These are phyloP conservation scores for Aureobasidium pullulans DNA, from an alignment of 2,329 filamentous ascomycete genomes.

Conservation along the genomic window DNA sequence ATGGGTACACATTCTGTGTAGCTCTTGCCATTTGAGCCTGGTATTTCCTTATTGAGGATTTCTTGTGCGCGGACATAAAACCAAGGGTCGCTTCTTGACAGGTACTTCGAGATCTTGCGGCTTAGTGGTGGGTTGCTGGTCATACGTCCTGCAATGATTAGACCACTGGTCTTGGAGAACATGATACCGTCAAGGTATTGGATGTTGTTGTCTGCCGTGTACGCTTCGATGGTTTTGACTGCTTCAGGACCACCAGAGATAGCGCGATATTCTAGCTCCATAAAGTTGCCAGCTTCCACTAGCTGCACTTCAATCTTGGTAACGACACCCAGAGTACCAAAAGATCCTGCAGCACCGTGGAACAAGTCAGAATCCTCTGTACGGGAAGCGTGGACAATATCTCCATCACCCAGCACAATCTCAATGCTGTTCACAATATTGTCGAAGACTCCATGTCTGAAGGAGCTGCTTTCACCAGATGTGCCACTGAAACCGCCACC, in stretches of 20 bases:
- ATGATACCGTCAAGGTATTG: slow-evolving; percentile 66
- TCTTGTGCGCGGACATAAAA: slow-evolving; percentile 62
- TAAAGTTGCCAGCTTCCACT: slow-evolving; percentile 46
- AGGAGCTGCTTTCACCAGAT: slow-evolving; percentile 60
- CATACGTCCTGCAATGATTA: slow-evolving; percentile 56
- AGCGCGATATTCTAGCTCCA: slow-evolving; percentile 56
- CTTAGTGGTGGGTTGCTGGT: slow-evolving; percentile 23
- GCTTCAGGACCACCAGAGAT: slow-evolving; percentile 43
- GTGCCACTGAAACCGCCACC: slow-evolving; percentile 61
- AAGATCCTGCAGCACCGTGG: slow-evolving; percentile 50
- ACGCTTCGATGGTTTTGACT: slow-evolving; percentile 41
- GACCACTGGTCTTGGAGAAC: slow-evolving; percentile 48
- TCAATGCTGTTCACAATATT: slow-evolving; percentile 55
- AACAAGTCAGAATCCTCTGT: slow-evolving; percentile 49
- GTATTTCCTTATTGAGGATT: slow-evolving; percentile 10
- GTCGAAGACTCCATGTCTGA: slow-evolving; percentile 60
- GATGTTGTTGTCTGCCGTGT: slow-evolving; percentile 33
- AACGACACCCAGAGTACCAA: slow-evolving; percentile 54
- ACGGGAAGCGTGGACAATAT: slow-evolving; percentile 42
- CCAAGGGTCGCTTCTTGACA: slow-evolving; percentile 59
- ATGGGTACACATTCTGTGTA: slow-evolving; percentile 38
- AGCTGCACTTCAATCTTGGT: slow-evolving; percentile 55
- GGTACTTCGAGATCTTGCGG: slow-evolving; percentile 39
- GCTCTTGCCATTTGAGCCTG: neutral
- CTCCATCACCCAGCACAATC: slow-evolving; percentile 54